Percentiles rank a stretch among this genome's conserved stretches.
These are phyloP conservation scores for Phylloporus sp. DNA, from an alignment of 768 basidiomycete genomes.

Conservation along the genomic window DNA sequence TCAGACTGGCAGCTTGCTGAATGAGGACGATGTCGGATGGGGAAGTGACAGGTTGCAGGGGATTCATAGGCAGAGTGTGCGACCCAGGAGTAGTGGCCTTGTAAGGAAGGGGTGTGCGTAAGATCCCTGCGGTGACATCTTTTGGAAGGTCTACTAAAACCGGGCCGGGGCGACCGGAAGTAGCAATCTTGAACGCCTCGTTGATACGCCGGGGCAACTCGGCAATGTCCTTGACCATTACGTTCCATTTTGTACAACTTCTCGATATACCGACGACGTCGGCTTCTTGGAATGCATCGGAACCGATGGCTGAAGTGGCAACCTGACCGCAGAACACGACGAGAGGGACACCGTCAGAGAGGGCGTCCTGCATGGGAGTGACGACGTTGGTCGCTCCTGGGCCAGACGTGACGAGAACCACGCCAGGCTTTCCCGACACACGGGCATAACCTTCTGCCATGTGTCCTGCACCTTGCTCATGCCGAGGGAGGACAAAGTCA, in stretches of 20 bases:
- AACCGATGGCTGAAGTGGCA: conserved; percentile 98
- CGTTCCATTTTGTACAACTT: conserved; percentile 99
- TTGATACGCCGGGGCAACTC: conserved; percentile 95
- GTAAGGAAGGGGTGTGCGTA: conserved; percentile 79
- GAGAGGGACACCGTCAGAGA: conserved; percentile 90
- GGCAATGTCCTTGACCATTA: conserved; percentile 96
- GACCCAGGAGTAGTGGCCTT: conserved; percentile 83
- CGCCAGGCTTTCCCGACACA: conserved; percentile 94
- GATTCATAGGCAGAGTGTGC: conserved; percentile 69
- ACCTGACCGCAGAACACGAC: conserved; percentile 97
- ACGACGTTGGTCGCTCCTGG: conserved; percentile 98
- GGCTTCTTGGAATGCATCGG: conserved; percentile 98
- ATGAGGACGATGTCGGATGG: conserved; percentile 65
- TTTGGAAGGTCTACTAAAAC: conserved; percentile 99
- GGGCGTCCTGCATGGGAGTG: conserved; percentile 96
- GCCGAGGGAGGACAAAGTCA: conserved; percentile 90
- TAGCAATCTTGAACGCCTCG: conserved; percentile 99
- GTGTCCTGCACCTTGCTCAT: conserved; percentile 98
- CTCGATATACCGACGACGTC: conserved; percentile 95
- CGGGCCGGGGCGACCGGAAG: conserved; percentile 93
- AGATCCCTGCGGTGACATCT: conserved; percentile 91
- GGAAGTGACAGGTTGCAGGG: conserved; percentile 53
- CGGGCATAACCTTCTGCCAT: conserved; percentile 99
- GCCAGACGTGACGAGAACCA: conserved; percentile 96
- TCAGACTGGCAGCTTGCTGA: conserved; percentile 79